phyloP scores from a whole-genome alignment of 1,284 basidiomycete genomes.

The Dichomitus squalens region DNA sequence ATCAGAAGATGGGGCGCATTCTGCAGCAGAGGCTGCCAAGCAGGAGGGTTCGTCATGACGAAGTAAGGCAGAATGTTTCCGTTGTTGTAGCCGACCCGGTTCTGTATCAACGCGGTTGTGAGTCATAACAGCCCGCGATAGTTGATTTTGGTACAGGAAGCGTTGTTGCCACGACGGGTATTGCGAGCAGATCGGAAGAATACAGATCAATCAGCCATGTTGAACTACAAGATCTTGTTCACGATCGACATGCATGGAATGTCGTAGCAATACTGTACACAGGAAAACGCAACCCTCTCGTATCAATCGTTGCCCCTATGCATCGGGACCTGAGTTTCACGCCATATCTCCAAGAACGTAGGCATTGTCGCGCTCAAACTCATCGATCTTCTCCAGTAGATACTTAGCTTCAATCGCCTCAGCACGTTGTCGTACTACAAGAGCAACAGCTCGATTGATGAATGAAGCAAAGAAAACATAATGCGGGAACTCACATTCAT shows the following conservation, averaged over 20 bases:
- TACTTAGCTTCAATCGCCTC: not conserved
- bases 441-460: not conserved
- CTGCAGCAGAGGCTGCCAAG: conserved; percentile 20
- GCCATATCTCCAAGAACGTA: not conserved
- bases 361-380: conserved; percentile 11
- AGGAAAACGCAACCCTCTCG: not conserved
- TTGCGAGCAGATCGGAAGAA: no score
- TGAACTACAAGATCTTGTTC: no score
- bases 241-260: no score
- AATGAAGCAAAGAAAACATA: not conserved
- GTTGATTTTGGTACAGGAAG: no score
- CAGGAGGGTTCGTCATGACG: conserved; percentile 10
- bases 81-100: no score
- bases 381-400: conserved; percentile 7
- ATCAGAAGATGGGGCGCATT: conserved; percentile 12
- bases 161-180: no score
- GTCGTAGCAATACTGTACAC: no score
- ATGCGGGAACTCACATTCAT: conserved; percentile 5
- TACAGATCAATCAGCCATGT: no score
- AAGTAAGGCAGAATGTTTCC: not conserved
- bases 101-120: no score
- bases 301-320: not conserved
- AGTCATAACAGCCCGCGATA: no score
- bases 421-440: conserved; percentile 10
- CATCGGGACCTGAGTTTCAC: not conserved